A percentile compares a stretch with the other conserved stretches of the same genome.
phyloP scores from a whole-genome alignment of 139 green algal species.

The Coelastrella sp. region DNA sequence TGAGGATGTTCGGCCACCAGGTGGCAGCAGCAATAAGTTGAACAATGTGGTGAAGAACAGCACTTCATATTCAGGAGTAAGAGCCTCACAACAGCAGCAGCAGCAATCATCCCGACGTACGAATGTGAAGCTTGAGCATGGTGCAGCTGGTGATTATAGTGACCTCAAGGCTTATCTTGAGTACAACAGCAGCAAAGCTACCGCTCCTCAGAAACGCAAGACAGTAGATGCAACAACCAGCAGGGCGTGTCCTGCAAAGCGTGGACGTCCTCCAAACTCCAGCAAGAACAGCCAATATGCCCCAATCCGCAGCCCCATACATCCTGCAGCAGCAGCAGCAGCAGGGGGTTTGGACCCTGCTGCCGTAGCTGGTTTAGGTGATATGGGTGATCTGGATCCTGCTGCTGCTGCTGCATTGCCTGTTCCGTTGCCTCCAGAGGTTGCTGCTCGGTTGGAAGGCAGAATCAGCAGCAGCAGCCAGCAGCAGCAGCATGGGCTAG shows the following conservation, averaged over 20 bases:
- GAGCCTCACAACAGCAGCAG: neutral
- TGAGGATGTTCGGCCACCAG: neutral
- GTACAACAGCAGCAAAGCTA: neutral
- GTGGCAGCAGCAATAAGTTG: constrained; percentile 6
- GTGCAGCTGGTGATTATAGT: neutral
- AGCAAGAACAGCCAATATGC: neutral
- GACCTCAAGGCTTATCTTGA: neutral
- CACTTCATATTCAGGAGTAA: neutral
- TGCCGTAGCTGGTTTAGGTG: neutral
- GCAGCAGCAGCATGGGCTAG: neutral
- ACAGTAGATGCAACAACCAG: neutral
- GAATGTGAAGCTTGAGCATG: neutral
- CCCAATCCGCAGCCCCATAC: neutral
- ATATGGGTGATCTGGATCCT: constrained; percentile 12
- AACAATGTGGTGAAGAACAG: neutral
- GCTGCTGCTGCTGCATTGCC: constrained; percentile 32
- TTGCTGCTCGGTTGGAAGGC: neutral
- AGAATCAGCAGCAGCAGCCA: constrained; percentile 8
- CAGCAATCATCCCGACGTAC: too few species aligned
- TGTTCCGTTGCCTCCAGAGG: neutral
- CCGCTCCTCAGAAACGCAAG: too few species aligned
- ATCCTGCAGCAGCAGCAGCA: constrained; percentile 13
- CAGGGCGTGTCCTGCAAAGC: constrained; percentile 28
- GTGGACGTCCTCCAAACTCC: neutral
- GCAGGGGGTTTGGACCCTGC: constrained; percentile 2